phyloP scores from a whole-genome alignment of 2,329 filamentous ascomycete species.

The Aspergillus proliferans region DNA sequence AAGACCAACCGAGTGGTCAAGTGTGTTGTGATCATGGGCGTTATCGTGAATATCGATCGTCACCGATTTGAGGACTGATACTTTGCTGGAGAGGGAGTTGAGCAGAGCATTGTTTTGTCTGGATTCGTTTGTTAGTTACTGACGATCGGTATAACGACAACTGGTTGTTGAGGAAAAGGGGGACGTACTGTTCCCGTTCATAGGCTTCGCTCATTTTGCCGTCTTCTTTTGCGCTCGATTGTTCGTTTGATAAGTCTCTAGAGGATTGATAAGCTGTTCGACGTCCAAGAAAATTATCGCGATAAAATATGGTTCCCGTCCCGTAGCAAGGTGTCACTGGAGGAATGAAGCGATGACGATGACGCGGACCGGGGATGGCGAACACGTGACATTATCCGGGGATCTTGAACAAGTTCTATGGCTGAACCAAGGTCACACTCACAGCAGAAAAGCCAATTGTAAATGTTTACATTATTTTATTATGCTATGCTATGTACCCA shows the following conservation, averaged over 20 bases:
- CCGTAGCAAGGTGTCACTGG: neutral
- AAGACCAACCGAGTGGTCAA: conserved; percentile 71
- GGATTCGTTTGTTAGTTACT: conserved; percentile 1
- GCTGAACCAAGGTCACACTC: no score
- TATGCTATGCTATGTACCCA: neutral
- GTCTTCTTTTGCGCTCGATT: neutral
- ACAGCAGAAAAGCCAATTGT: no score
- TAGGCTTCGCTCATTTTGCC: conserved; percentile 65
- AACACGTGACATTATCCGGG: conserved; percentile 1
- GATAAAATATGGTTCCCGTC: neutral
- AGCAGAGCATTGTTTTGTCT: conserved; percentile 93
- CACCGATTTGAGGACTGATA: conserved; percentile 83
- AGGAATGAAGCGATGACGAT: neutral
- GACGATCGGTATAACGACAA: no score
- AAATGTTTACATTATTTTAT: no score
- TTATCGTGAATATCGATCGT: conserved; percentile 98
- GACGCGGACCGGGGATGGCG: conserved; percentile 2
- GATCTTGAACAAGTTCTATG: neutral
- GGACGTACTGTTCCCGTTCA: conserved; percentile 61
- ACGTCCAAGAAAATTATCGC: no score
- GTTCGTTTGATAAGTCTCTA: neutral
- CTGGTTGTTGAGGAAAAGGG: neutral
- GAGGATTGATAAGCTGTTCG: no score
- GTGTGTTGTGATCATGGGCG: conserved; percentile 77
- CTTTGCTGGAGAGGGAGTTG: conserved; percentile 82